These are phyloP conservation scores for Penicillium sp. DNA, from an alignment of 2,329 filamentous ascomycete genomes.

Conservation along the genomic window DNA sequence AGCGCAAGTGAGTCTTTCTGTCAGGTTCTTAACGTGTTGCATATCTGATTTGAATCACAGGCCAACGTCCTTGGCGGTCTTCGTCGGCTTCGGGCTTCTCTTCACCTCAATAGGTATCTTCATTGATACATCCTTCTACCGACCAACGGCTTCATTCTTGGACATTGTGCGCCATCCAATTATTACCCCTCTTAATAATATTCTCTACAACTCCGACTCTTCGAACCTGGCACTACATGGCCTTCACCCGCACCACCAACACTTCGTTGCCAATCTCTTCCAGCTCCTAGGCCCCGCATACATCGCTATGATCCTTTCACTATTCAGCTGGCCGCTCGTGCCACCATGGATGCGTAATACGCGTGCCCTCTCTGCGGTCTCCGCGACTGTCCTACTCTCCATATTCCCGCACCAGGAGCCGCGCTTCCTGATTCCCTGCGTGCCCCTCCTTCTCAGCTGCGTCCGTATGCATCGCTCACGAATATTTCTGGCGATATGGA, in stretches of 20 bases:
- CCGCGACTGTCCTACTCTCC: conserved; percentile 46
- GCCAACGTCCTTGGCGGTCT: conserved; percentile 60
- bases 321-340: conserved; percentile 48
- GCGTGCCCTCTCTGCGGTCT: conserved; percentile 45
- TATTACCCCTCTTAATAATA: conserved; percentile 76
- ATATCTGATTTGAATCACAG: conserved; percentile 33
- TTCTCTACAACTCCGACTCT: conserved; percentile 70
- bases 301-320: conserved; percentile 47
- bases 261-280: conserved; percentile 69
- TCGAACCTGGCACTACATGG: conserved; percentile 74
- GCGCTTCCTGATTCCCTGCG: conserved; percentile 52
- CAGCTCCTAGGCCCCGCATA: conserved; percentile 71
- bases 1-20: conserved; percentile 64
- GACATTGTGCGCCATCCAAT: conserved; percentile 58
- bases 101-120: conserved; percentile 73
- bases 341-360: conserved; percentile 38
- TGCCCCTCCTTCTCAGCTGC: conserved; percentile 53
- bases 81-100: conserved; percentile 64
- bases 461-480: conserved; percentile 43
- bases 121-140: conserved; percentile 84
- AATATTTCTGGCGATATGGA: conserved; percentile 47
- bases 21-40: not conserved
- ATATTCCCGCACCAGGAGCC: conserved; percentile 54
- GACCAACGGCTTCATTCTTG: conserved; percentile 35
- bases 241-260: conserved; percentile 76